phyloP scores from a whole-genome alignment of 371 early-diverging fungal species.

The Mortierella sp. region DNA sequence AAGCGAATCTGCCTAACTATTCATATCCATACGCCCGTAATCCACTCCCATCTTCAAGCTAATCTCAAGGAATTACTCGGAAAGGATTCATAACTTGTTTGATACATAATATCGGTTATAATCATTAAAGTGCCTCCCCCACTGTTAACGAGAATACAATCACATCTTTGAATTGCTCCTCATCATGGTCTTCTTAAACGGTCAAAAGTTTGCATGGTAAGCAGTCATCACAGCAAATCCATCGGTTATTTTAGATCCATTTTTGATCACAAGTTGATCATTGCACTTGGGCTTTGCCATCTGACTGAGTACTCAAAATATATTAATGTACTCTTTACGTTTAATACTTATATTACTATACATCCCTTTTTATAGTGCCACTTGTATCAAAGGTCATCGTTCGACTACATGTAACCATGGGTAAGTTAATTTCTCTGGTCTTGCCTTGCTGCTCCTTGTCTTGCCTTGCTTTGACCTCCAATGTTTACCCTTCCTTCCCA shows the following conservation, averaged over 20 bases:
- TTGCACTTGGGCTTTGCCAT: conserved; percentile 8
- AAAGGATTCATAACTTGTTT: neutral
- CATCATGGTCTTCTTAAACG: conserved; percentile 58
- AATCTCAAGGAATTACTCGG: conserved; percentile 1
- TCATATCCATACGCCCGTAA: neutral
- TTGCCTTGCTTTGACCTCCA: neutral
- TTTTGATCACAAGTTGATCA: neutral
- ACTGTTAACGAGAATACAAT: conserved; percentile 2
- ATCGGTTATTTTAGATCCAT: neutral
- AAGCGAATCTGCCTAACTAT: neutral
- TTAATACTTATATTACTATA: neutral
- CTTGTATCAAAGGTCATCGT: conserved; percentile 65
- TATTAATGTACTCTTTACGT: neutral
- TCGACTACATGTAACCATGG: conserved; percentile 60
- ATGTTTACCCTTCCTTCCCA: neutral
- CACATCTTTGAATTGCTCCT: conserved; percentile 6
- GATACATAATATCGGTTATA: conserved; percentile 11
- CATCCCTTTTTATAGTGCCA: conserved; percentile 32
- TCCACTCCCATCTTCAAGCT: neutral
- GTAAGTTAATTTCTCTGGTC: conserved; percentile 12
- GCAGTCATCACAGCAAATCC: conserved; percentile 1
- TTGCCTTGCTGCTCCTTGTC: neutral
- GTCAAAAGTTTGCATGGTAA: conserved; percentile 57
- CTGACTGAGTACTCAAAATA: neutral
- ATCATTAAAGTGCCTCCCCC: conserved; percentile 1